Percentiles rank a stretch among this genome's conserved stretches.
phyloP scores from a whole-genome alignment of 306 rosid species.

The Glycine tomentella region DNA sequence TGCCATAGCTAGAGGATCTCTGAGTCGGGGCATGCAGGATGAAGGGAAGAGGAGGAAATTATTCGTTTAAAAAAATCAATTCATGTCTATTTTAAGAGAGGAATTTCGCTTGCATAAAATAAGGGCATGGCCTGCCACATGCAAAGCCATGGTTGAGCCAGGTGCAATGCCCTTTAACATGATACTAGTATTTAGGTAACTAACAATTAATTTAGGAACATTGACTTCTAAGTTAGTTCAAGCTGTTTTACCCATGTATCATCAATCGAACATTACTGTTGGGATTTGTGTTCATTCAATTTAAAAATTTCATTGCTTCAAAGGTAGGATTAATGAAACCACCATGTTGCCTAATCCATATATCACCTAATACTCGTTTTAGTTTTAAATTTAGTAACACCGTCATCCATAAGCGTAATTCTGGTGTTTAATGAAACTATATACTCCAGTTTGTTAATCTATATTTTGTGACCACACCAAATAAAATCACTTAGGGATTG shows the following conservation, averaged over 20 bases:
- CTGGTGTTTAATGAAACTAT: too few relatives aligned
- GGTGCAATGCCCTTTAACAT: slow-evolving; percentile 57
- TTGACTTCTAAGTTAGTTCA: slow-evolving; percentile 44
- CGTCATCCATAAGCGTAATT: too few relatives aligned
- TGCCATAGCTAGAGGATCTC: slow-evolving; percentile 39
- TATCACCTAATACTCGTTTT: too few relatives aligned
- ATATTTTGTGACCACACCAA: too few relatives aligned
- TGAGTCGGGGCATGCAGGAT: slow-evolving; percentile 54
- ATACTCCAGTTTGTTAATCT: too few relatives aligned
- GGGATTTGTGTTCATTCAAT: slow-evolving; percentile 33
- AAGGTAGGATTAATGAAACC: not conserved
- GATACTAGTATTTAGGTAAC: slow-evolving; percentile 39
- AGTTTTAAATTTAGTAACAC: too few relatives aligned
- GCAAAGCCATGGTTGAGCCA: slow-evolving; percentile 58
- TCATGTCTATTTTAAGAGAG: not conserved
- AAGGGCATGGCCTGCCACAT: slow-evolving; percentile 53
- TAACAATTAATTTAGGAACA: slow-evolving; percentile 1
- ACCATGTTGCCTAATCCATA: too few relatives aligned
- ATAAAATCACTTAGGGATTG: too few relatives aligned
- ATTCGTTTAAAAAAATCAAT: not conserved
- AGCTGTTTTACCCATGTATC: slow-evolving; percentile 49
- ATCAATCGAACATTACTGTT: slow-evolving; percentile 49
- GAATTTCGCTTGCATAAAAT: slow-evolving; percentile 21
- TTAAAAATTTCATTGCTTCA: slow-evolving; percentile 15
- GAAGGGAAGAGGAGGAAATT: slow-evolving; percentile 39